Conservation (phyloP, 495 filamentous ascomycete genomes). For the Penicillium odoratum region DNA sequence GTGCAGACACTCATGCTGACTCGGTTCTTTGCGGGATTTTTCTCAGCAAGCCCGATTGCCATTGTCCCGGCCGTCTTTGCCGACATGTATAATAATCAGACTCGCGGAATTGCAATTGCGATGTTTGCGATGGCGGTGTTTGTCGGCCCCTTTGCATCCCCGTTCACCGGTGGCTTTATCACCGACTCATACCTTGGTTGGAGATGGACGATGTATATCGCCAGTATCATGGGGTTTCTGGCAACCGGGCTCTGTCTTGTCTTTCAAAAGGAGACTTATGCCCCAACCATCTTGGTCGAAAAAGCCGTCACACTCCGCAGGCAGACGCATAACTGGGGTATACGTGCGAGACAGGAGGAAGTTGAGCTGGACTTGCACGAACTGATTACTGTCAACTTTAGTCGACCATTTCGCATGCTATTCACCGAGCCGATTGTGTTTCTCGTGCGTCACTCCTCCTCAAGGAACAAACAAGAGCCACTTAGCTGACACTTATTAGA, state of each 20-base stretch:
- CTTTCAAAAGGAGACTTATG: constrained; percentile 42
- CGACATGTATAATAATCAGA: constrained; percentile 50
- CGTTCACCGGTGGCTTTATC: constrained; percentile 49
- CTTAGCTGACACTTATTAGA: constrained; percentile 28
- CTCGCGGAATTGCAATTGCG: constrained; percentile 49
- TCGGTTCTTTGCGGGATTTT: constrained; percentile 52
- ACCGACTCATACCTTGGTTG: constrained; percentile 44
- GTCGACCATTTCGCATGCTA: constrained; percentile 47
- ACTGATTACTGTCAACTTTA: constrained; percentile 42
- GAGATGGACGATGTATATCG: constrained; percentile 51
- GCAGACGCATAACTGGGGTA: constrained; percentile 49
- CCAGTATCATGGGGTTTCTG: constrained; percentile 41
- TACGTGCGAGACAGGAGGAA: constrained; percentile 50
- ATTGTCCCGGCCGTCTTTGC: constrained; percentile 51
- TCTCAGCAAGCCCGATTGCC: constrained; percentile 47
- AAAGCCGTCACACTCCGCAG: constrained; percentile 44
- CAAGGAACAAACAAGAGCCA: background rate
- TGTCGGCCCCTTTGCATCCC: constrained; percentile 48
- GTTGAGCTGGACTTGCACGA: constrained; percentile 44
- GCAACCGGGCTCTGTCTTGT: constrained; percentile 28
- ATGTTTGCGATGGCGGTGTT: constrained; percentile 55
- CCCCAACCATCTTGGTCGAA: constrained; percentile 36
- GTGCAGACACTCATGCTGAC: constrained; percentile 53
- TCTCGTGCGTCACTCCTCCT: constrained; percentile 7
- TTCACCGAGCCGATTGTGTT: constrained; percentile 45